Percentiles rank a stretch among this genome's conserved stretches.
phyloP scores from a whole-genome alignment of 495 filamentous ascomycete species.

The Lasiosphaeriaceae sp. region DNA sequence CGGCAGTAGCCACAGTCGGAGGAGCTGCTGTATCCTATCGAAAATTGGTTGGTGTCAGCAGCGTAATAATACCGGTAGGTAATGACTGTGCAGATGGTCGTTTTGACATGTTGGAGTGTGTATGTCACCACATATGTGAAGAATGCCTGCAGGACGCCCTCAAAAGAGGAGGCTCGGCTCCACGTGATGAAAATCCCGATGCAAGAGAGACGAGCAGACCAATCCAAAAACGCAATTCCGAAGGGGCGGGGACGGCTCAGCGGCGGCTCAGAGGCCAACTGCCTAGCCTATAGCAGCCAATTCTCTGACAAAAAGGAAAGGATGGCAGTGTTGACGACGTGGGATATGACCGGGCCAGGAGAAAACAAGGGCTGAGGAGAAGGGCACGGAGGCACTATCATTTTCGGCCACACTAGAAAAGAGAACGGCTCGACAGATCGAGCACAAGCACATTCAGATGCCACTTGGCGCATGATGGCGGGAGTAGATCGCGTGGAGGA shows the following conservation, averaged over 20 bases:
- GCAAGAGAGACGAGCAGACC: neutral
- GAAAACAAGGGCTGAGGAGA: neutral
- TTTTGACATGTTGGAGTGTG: too few relatives aligned
- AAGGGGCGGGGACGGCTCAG: neutral
- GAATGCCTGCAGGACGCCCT: neutral
- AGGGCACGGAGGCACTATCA: neutral
- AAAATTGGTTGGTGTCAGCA: neutral
- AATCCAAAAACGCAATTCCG: constrained; percentile 11
- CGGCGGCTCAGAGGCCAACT: neutral
- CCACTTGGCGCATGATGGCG: constrained; percentile 20
- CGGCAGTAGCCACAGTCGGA: constrained; percentile 53
- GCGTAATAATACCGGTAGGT: neutral
- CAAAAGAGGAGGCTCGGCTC: neutral
- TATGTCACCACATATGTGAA: neutral
- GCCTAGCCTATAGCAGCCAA: neutral
- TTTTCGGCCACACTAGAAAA: too few relatives aligned
- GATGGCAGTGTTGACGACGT: constrained; percentile 6
- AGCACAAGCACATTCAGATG: constrained; percentile 7
- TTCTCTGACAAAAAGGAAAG: constrained; percentile 20
- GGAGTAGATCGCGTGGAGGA: constrained; percentile 22
- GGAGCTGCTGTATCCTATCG: constrained; percentile 43
- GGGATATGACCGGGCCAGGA: constrained; percentile 4
- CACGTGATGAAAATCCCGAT: neutral
- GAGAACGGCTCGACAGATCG: neutral
- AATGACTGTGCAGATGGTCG: neutral